These are phyloP conservation scores for Citrullus colocynthis DNA, from an alignment of 306 rosid genomes.

Conservation along the genomic window DNA sequence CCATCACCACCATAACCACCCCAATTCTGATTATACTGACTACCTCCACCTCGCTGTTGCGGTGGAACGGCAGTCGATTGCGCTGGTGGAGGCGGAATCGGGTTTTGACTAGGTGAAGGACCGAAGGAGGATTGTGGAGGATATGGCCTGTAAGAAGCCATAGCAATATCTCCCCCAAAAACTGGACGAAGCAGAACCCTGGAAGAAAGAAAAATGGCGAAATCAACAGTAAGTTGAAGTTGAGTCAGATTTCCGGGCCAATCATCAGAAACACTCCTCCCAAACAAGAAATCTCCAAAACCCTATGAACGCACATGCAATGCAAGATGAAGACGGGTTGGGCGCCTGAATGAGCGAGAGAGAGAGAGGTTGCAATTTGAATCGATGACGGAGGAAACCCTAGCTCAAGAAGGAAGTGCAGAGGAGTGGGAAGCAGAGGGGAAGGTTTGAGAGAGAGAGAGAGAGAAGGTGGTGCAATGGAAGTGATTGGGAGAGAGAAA, in stretches of 20 bases:
- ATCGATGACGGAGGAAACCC: background rate
- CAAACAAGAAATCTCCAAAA: background rate
- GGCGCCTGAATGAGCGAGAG: background rate
- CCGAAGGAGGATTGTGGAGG: slow-evolving; percentile 65
- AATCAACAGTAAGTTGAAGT: background rate
- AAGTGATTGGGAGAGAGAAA: background rate
- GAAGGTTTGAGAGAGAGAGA: background rate
- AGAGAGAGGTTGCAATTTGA: background rate
- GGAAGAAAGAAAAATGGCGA: background rate
- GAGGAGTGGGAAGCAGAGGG: background rate
- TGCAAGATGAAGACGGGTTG: background rate
- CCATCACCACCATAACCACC: slow-evolving; percentile 20
- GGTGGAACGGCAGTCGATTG: slow-evolving; percentile 19
- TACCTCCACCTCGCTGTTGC: slow-evolving; percentile 25
- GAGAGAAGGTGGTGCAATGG: background rate
- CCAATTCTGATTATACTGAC: slow-evolving; percentile 63
- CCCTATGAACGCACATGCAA: background rate
- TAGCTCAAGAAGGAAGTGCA: background rate
- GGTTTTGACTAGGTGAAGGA: slow-evolving; percentile 47
- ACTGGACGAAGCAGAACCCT: background rate
- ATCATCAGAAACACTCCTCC: background rate
- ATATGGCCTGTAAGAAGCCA: slow-evolving; percentile 94
- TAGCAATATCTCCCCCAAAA: slow-evolving; percentile 13
- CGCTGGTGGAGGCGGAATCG: slow-evolving; percentile 26
- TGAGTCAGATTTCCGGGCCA: background rate